Conservation (phyloP, 495 filamentous ascomycete genomes). For the Penicillium bialowiezense region DNA sequence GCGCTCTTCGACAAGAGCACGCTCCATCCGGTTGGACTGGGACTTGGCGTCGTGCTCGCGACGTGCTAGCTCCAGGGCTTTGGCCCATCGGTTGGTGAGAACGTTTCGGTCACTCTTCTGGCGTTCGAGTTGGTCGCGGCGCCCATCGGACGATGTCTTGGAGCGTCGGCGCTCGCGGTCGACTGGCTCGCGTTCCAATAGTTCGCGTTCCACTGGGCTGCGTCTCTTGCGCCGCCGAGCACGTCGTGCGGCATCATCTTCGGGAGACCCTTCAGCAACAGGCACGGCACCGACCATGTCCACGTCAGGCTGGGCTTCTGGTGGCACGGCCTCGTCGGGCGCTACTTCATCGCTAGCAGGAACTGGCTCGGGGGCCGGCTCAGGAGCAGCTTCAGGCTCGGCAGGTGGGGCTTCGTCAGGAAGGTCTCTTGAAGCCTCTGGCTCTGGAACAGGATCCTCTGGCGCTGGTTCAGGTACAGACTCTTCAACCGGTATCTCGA, state of each 20-base stretch:
- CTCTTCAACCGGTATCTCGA: conserved; percentile 2
- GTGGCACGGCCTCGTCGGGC: conserved; percentile 4
- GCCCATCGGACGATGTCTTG: conserved; percentile 39
- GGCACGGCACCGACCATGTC: conserved; percentile 4
- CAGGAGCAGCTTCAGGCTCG: conserved; percentile 1
- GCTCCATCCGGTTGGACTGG: conserved; percentile 12
- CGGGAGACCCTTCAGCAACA: conserved; percentile 7
- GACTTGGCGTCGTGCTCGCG: conserved; percentile 39
- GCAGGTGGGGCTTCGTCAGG: conserved; percentile 14
- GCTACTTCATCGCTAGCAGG: conserved; percentile 13
- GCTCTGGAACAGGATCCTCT: conserved; percentile 2
- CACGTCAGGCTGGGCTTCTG: conserved; percentile 3
- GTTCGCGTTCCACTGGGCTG: conserved; percentile 26
- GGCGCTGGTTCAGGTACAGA: conserved; percentile 6
- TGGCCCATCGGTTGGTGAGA: conserved; percentile 39
- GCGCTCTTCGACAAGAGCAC: conserved; percentile 21
- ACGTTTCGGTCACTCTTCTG: conserved; percentile 37
- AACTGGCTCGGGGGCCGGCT: conserved; percentile 1
- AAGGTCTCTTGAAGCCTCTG: conserved; percentile 12
- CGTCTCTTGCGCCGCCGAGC: conserved; percentile 34
- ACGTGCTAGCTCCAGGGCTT: conserved; percentile 39
- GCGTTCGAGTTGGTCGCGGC: conserved; percentile 24
- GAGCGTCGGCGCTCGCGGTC: conserved; percentile 35
- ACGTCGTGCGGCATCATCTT: conserved; percentile 9
- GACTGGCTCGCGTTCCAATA: no score